Conservation (phyloP, 768 basidiomycete species). For the Asterophora parasitica region DNA sequence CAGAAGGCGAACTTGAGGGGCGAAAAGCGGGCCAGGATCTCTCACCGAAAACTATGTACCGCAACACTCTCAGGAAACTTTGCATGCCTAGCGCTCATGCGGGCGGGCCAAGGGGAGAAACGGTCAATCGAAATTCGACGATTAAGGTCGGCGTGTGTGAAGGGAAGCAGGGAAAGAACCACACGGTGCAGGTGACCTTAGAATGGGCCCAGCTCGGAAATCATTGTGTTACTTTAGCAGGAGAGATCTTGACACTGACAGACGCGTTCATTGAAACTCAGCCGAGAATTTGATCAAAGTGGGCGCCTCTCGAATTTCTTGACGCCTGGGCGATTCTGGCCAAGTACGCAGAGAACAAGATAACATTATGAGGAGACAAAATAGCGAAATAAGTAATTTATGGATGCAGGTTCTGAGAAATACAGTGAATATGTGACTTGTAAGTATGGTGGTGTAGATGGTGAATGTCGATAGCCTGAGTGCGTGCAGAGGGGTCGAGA, state of each 20-base stretch:
- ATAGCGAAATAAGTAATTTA: constrained; percentile 9
- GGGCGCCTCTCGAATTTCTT: too few species aligned
- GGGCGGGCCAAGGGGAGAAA: constrained; percentile 14
- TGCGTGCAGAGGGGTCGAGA: not conserved
- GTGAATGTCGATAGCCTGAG: not conserved
- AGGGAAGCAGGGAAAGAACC: not conserved
- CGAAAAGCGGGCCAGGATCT: not conserved
- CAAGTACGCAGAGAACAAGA: constrained; percentile 7
- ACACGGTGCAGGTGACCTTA: constrained; percentile 1
- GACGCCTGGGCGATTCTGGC: not conserved
- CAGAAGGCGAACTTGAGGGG: not conserved
- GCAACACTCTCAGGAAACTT: constrained; percentile 42
- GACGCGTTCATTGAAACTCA: constrained; percentile 16
- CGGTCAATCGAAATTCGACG: constrained; percentile 32
- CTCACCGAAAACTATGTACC: constrained; percentile 62
- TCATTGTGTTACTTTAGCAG: too few species aligned
- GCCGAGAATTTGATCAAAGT: not conserved
- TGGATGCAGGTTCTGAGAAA: constrained; percentile 9
- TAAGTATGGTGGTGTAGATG: constrained; percentile 12
- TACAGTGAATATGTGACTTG: constrained; percentile 6
- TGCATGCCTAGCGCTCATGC: constrained; percentile 37
- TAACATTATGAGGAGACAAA: not conserved
- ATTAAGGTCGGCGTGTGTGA: constrained; percentile 4
- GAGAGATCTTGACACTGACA: too few species aligned
- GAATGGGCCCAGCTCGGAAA: constrained; percentile 5